Conservation (phyloP, 495 filamentous ascomycete species). For the Talaromyces liani region DNA sequence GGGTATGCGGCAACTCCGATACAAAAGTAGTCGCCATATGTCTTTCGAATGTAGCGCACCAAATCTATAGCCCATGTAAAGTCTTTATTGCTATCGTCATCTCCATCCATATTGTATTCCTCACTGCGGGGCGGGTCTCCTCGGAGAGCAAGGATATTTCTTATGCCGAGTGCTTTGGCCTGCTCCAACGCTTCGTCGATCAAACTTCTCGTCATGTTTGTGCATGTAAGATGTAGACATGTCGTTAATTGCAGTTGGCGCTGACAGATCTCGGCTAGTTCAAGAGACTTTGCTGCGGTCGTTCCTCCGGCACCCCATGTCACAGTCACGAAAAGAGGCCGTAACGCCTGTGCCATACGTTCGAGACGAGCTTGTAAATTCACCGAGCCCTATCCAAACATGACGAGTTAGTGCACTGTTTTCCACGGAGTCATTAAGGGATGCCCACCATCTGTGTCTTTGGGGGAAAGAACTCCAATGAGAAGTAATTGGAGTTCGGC, state of each 20-base stretch:
- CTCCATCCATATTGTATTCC: conserved; percentile 68
- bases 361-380: conserved; percentile 90
- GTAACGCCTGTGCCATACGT: conserved; percentile 86
- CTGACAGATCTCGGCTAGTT: conserved; percentile 93
- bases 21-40: conserved; percentile 92
- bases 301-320: conserved; percentile 97
- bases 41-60: conserved; percentile 77
- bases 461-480: conserved; percentile 97
- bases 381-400: conserved; percentile 57
- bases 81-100: conserved; percentile 63
- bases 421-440: conserved; percentile 14
- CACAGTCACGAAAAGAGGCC: conserved; percentile 91
- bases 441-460: conserved; percentile 78
- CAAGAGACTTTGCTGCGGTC: conserved; percentile 81
- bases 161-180: conserved; percentile 85
- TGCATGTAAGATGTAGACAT: conserved; percentile 93
- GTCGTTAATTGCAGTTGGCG: conserved; percentile 85
- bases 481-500: conserved; percentile 77
- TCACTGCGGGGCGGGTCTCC: conserved; percentile 89
- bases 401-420: conserved; percentile 14
- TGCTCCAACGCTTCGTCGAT: conserved; percentile 87
- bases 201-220: conserved; percentile 84
- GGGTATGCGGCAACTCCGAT: conserved; percentile 92
- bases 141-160: conserved; percentile 88
- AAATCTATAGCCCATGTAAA: conserved; percentile 89